Percentiles rank a stretch among this genome's conserved stretches.
These are phyloP conservation scores for Collariella sp. DNA, from an alignment of 495 filamentous ascomycete species.

Conservation along the genomic window DNA sequence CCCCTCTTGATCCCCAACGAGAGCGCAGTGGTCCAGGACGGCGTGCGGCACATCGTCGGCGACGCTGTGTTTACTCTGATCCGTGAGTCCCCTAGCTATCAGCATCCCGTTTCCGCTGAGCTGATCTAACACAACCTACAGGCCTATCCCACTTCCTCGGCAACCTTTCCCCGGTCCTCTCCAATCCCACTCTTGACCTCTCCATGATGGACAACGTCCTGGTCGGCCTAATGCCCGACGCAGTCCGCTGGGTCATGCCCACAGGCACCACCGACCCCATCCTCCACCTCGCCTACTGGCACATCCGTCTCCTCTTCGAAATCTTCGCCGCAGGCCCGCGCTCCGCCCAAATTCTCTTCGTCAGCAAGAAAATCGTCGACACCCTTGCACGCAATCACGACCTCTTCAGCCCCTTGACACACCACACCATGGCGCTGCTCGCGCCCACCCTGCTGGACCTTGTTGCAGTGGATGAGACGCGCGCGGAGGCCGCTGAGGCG, in stretches of 20 bases:
- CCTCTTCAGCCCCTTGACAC: slow-evolving; percentile 55
- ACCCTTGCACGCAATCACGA: slow-evolving; percentile 49
- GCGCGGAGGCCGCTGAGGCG: slow-evolving; percentile 29
- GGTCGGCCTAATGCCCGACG: slow-evolving; percentile 19
- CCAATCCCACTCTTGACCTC: slow-evolving; percentile 14
- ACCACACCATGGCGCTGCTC: slow-evolving; percentile 63
- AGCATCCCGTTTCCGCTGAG: not conserved
- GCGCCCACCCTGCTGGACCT: slow-evolving; percentile 61
- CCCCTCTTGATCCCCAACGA: slow-evolving; percentile 52
- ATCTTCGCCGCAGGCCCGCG: slow-evolving; percentile 41
- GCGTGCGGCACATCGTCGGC: slow-evolving; percentile 58
- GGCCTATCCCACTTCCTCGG: slow-evolving; percentile 32
- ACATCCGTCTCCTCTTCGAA: slow-evolving; percentile 55
- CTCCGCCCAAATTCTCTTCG: slow-evolving; percentile 47
- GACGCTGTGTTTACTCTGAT: slow-evolving; percentile 55
- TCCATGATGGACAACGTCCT: slow-evolving; percentile 8
- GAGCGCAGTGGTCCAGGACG: slow-evolving; percentile 51
- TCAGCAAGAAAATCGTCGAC: slow-evolving; percentile 49
- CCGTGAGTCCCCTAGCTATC: slow-evolving; percentile 47
- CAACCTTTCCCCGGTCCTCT: slow-evolving; percentile 22
- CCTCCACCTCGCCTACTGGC: slow-evolving; percentile 66
- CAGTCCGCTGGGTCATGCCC: slow-evolving; percentile 41
- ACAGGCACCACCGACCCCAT: slow-evolving; percentile 37
- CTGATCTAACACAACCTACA: slow-evolving; percentile 21
- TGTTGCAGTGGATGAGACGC: slow-evolving; percentile 2